Conservation (phyloP, 768 basidiomycete genomes). For the Kwoniella heveanensis region DNA sequence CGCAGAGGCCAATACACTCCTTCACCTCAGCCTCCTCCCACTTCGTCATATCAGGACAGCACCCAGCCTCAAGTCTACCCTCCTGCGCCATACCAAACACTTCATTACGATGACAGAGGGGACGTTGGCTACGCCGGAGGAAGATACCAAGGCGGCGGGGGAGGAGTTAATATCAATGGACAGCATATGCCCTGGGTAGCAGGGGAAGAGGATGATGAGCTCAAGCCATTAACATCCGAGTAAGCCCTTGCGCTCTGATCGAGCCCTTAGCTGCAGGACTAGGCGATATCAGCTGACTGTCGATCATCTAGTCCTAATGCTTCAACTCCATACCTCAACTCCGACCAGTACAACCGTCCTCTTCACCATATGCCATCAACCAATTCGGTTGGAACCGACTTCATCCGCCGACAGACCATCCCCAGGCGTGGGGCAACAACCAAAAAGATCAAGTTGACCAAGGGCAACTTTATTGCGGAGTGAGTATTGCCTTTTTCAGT, state of each 20-base stretch:
- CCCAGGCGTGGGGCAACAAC: slow-evolving; percentile 77
- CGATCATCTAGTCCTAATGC: slow-evolving; percentile 1
- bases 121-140: slow-evolving; percentile 27
- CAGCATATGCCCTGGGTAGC: slow-evolving; percentile 40
- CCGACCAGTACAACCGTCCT: slow-evolving; percentile 9
- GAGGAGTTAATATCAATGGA: slow-evolving; percentile 37
- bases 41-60: slow-evolving; percentile 3
- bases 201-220: slow-evolving; percentile 47
- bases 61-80: slow-evolving; percentile 17
- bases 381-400: slow-evolving; percentile 41
- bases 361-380: slow-evolving; percentile 21
- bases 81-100: slow-evolving; percentile 13
- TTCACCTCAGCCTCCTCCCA: slow-evolving; percentile 15
- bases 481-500: slow-evolving; percentile 19
- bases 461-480: slow-evolving; percentile 89
- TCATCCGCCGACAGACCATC: slow-evolving; percentile 77
- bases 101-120: slow-evolving; percentile 24
- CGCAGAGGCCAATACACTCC: slow-evolving; percentile 19
- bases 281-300: too few relatives aligned
- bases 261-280: too few relatives aligned
- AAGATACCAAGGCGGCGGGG: background rate
- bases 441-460: slow-evolving; percentile 87
- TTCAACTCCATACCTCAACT: slow-evolving; percentile 13
- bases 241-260: slow-evolving; percentile 6
- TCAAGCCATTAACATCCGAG: slow-evolving; percentile 39